A percentile compares a stretch with the other conserved stretches of the same genome.
Evolutionary conservation across 2,329 filamentous ascomycete species (phyloP).

Genomic region (Cladophialophora chaetospira): DNA sequence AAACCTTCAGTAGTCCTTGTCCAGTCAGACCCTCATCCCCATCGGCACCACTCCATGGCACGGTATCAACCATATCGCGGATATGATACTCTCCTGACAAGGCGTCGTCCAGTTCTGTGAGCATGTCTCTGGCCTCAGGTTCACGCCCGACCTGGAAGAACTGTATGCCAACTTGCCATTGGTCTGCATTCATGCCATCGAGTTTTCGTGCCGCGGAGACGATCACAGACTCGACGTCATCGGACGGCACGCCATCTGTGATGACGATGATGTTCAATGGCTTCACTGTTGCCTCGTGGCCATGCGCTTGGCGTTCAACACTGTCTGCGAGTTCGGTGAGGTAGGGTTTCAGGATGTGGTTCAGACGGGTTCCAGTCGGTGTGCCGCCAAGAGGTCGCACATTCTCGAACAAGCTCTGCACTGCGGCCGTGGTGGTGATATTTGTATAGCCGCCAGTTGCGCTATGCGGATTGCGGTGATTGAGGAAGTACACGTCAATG

Average conservation of each 20-base stretch:
- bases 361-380: slow-evolving; percentile 71
- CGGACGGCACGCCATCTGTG: slow-evolving; percentile 80
- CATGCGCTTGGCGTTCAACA: slow-evolving; percentile 43
- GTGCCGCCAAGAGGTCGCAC: slow-evolving; percentile 69
- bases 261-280: slow-evolving; percentile 91
- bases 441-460: slow-evolving; percentile 61
- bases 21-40: slow-evolving; percentile 58
- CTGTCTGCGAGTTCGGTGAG: slow-evolving; percentile 56
- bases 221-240: slow-evolving; percentile 75
- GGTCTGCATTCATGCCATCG: slow-evolving; percentile 67
- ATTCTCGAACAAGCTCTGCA: slow-evolving; percentile 69
- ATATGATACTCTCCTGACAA: slow-evolving; percentile 61
- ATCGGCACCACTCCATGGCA: slow-evolving; percentile 65
- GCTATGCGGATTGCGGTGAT: slow-evolving; percentile 55
- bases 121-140: slow-evolving; percentile 61
- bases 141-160: slow-evolving; percentile 94
- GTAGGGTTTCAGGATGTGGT: slow-evolving; percentile 73
- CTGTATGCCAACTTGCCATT: slow-evolving; percentile 86
- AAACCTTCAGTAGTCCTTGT: slow-evolving; percentile 76
- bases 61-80: slow-evolving; percentile 90
- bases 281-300: slow-evolving; percentile 55
- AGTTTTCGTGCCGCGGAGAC: slow-evolving; percentile 68
- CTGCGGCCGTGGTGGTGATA: slow-evolving; percentile 59
- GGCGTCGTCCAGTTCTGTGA: slow-evolving; percentile 75
- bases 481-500: slow-evolving; percentile 89